phyloP scores from a whole-genome alignment of 2,329 filamentous ascomycete species.

The Aspergillus brasiliensis region DNA sequence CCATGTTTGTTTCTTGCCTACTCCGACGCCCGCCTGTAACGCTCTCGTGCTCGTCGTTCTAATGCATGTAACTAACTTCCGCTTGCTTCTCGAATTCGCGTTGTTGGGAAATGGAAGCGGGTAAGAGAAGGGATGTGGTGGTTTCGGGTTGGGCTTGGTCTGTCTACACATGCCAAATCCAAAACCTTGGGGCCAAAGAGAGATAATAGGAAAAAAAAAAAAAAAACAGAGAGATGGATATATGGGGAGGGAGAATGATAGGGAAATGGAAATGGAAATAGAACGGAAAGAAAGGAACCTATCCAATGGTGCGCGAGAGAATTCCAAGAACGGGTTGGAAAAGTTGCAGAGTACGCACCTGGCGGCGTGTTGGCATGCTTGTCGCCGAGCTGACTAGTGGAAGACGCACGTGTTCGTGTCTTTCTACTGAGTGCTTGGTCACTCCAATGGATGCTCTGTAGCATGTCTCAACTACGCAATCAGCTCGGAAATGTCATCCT shows the following conservation, averaged over 20 bases:
- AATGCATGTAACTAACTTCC: background rate
- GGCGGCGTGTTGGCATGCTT: background rate
- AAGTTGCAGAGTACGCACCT: background rate
- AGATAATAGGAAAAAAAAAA: background rate
- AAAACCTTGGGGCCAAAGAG: background rate
- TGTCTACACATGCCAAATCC: background rate
- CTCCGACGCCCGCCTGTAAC: slow-evolving; percentile 15
- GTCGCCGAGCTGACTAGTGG: background rate
- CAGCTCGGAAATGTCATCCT: slow-evolving; percentile 53
- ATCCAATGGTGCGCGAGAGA: background rate
- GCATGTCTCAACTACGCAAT: slow-evolving; percentile 13
- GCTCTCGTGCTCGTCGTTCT: background rate
- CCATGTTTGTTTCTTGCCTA: background rate
- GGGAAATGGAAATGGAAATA: background rate
- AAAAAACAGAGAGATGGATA: background rate
- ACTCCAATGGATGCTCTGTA: background rate
- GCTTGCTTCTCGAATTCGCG: background rate
- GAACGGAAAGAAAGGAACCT: background rate
- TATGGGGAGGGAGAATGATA: background rate
- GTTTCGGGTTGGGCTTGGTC: background rate
- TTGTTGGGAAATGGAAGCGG: background rate
- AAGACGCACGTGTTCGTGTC: background rate
- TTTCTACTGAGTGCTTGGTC: background rate
- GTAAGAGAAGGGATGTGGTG: background rate
- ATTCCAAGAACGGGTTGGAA: background rate